Percentiles rank a stretch among this genome's conserved stretches.
These are phyloP conservation scores for Gigaspora rosea DNA, from an alignment of 192 early-diverging fungal genomes.

Conservation along the genomic window DNA sequence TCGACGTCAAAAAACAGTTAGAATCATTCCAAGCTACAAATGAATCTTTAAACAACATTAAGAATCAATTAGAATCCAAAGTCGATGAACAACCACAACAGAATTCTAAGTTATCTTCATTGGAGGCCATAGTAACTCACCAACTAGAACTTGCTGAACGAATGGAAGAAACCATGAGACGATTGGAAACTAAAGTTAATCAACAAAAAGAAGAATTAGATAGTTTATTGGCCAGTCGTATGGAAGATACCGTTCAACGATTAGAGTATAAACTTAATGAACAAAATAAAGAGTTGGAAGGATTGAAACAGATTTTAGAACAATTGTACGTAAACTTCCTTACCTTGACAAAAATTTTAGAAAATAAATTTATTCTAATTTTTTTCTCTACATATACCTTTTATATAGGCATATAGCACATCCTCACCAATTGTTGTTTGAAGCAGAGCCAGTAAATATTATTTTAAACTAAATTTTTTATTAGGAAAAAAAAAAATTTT, in stretches of 20 bases:
- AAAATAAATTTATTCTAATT: neutral
- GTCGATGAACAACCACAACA: neutral
- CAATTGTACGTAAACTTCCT: conserved; percentile 14
- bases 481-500: too few species aligned
- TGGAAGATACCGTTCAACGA: conserved; percentile 10
- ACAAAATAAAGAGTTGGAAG: conserved; percentile 1
- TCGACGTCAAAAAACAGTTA: neutral
- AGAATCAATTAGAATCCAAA: neutral
- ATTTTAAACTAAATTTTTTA: too few species aligned
- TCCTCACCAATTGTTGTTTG: too few species aligned
- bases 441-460: too few species aligned
- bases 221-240: neutral
- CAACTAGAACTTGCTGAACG: conserved; percentile 6
- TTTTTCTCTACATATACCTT: too few species aligned
- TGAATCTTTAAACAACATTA: neutral
- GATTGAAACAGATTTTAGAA: neutral
- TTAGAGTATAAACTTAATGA: conserved; percentile 3
- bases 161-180: conserved; percentile 13
- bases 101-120: neutral
- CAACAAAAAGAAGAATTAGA: conserved; percentile 5
- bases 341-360: neutral
- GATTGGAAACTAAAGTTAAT: conserved; percentile 25
- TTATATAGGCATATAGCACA: too few species aligned
- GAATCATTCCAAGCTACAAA: neutral
- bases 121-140: neutral